phyloP scores from a whole-genome alignment of 352 stramenopile genomes.

The Phytophthora tubulina region DNA sequence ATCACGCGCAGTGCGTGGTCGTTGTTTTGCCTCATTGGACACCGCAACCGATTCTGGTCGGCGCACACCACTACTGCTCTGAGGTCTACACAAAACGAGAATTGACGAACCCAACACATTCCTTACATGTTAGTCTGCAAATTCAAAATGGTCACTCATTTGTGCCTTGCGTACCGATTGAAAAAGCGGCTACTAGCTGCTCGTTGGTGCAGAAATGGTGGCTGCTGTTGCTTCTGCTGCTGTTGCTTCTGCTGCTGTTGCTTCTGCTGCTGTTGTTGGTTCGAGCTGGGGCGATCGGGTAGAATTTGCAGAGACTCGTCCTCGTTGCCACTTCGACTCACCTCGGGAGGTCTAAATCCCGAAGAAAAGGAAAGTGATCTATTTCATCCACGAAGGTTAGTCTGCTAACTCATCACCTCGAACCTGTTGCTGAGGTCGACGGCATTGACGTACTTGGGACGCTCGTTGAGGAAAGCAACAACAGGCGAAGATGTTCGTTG shows the following conservation, averaged over 20 bases:
- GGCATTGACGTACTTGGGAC: slow-evolving; percentile 33
- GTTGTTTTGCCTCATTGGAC: slow-evolving; percentile 39
- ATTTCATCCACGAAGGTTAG: not conserved
- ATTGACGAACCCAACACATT: not conserved
- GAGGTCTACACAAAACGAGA: slow-evolving; percentile 40
- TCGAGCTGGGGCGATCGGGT: slow-evolving; percentile 8
- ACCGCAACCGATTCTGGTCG: slow-evolving; percentile 29
- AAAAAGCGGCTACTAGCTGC: slow-evolving; percentile 33
- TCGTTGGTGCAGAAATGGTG: slow-evolving; percentile 24
- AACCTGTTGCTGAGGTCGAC: not conserved
- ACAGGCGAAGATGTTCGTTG: slow-evolving; percentile 31
- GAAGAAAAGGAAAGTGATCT: slow-evolving; percentile 46
- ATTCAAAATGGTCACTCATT: not conserved
- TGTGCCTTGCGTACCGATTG: slow-evolving; percentile 15
- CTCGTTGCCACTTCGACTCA: slow-evolving; percentile 1
- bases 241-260: slow-evolving; percentile 19
- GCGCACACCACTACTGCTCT: slow-evolving; percentile 61
- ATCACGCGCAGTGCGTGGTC: slow-evolving; percentile 65
- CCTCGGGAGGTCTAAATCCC: slow-evolving; percentile 30
- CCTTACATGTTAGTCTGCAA: not conserved
- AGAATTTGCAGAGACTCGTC: slow-evolving; percentile 9
- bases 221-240: slow-evolving; percentile 19
- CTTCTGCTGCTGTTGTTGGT: slow-evolving; percentile 15
- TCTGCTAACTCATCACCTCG: not conserved
- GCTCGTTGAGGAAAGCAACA: slow-evolving; percentile 58